Evolutionary conservation across 345 rosid genomes (phyloP), one percentile per base, ranked within the genome.

Genomic region (Corymbia maculata): DNA sequence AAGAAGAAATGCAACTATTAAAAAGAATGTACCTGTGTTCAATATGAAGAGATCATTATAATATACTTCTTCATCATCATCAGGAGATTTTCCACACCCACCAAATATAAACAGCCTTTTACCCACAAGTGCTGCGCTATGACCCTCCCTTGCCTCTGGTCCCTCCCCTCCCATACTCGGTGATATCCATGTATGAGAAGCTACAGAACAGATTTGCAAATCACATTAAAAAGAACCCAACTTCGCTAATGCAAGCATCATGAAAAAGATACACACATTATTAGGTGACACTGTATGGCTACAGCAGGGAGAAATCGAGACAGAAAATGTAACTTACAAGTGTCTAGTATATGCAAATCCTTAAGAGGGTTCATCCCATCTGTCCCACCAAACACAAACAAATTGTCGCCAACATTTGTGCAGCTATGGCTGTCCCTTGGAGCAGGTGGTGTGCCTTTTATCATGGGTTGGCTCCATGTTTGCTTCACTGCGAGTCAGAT

Each of bases 391-490:
- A 98, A 97, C 75, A 98, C 97, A 61, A 89, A 95, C 79, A 97
- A 93, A 86, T 92, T 95, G 85, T 94, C 98, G 21, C 95, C 97
- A 36, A 98, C 93, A 53, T 96, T 89, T 7, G 99, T 95, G 90
- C 96, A 96, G 89, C 94, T 96, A 91, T 98, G 99, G 92, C 99
- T 98, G 90, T 98, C 99, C 93, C 99, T 95, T 4, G 98, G 96
- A 87, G 92, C 86, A 36, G 99, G 99, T 2, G 95, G 97, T 9
- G 88, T 91, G 89, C 99, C 98, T 88, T 93, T 94, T 79, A 94
- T 91, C 52, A 64, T 86, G 45, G 99, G 99, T 89, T 93, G 97
- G 89, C 96, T 93, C 99, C 99, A 98, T 88, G 91, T 91, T 92
- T 95, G 98, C 88, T 90, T 94, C 87, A 91, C 99, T 97, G 95